Evolutionary conservation across 805 yeast genomes (phyloP).

Genomic region (Zygosaccharomyces gambellarensis): DNA sequence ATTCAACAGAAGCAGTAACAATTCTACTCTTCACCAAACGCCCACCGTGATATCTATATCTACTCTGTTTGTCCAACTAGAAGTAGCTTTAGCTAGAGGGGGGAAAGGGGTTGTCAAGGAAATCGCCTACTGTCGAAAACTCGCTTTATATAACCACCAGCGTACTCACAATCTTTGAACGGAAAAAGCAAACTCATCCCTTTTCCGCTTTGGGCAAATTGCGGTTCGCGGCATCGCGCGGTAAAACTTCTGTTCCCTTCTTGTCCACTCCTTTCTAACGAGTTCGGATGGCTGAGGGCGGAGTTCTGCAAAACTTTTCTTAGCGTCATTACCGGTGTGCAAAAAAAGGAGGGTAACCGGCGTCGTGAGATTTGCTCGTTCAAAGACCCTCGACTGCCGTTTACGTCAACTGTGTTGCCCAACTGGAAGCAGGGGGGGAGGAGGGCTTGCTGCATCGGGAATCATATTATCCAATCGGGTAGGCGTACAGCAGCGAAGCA

Average conservation of each 20-base stretch:
- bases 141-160: background rate
- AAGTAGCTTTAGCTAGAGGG: background rate
- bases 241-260: background rate
- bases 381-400: background rate
- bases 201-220: conserved; percentile 5
- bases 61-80: background rate
- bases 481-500: background rate
- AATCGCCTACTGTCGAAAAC: background rate
- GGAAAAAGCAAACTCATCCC: conserved; percentile 7
- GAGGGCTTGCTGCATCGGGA: background rate
- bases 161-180: background rate
- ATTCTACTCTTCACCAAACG: background rate
- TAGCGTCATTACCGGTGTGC: background rate
- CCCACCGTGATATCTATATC: background rate
- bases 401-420: background rate
- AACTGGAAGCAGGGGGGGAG: background rate
- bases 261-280: background rate
- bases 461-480: background rate
- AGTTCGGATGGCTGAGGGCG: background rate
- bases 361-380: background rate
- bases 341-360: background rate
- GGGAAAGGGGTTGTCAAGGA: background rate
- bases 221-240: conserved; percentile 7
- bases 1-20: background rate
- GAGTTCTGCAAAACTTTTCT: background rate